phyloP scores from a whole-genome alignment of 73 alveolate genomes.

The Tetrahymena thermophila region DNA sequence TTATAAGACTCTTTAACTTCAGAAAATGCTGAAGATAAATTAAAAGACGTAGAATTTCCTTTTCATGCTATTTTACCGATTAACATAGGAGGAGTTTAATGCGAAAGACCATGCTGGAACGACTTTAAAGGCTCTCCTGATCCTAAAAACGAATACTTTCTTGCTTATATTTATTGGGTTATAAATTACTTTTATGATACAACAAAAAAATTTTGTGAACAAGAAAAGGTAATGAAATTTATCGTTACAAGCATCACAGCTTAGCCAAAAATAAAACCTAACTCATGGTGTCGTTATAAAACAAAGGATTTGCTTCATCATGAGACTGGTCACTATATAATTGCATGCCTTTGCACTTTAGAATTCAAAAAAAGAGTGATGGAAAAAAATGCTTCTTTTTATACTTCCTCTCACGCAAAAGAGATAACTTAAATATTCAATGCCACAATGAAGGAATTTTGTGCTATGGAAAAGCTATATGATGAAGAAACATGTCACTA shows the following conservation, averaged over 20 bases:
- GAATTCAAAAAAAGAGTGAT: conserved; percentile 20
- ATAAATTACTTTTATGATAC: neutral
- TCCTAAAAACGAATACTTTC: neutral
- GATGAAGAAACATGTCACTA: neutral
- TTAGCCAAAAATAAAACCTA: neutral
- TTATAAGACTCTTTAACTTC: neutral
- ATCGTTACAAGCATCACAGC: neutral
- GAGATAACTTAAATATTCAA: neutral
- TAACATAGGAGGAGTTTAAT: neutral
- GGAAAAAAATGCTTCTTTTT: neutral
- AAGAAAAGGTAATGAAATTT: neutral
- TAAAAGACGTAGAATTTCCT: neutral
- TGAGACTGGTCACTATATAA: conserved; percentile 39
- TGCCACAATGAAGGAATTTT: neutral
- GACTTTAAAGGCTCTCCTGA: neutral
- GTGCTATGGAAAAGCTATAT: neutral
- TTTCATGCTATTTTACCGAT: neutral
- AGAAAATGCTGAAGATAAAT: neutral
- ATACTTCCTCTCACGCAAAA: neutral
- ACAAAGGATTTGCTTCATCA: conserved; percentile 29
- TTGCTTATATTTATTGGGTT: neutral
- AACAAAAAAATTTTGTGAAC: neutral
- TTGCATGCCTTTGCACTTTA: conserved; percentile 38
- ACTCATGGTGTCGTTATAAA: conserved; percentile 35
- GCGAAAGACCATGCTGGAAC: neutral